Evolutionary conservation across 1,284 basidiomycete genomes (phyloP).

Genomic region (Cryptococcus jaspeensis): DNA sequence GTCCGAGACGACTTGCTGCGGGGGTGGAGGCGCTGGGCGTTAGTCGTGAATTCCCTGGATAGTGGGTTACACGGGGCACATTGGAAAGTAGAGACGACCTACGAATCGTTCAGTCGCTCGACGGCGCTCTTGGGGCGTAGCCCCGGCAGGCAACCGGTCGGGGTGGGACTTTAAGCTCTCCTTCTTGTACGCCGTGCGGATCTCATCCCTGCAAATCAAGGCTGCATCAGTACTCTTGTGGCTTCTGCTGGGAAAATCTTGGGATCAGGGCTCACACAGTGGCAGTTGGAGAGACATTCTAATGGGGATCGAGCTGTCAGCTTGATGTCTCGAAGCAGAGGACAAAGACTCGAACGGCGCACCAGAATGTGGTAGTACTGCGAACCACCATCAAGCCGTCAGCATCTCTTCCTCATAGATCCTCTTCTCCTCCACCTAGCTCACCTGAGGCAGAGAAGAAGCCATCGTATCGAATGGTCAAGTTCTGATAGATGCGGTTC

Average conservation of each 20-base stretch:
- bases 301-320: not conserved
- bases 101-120: constrained; percentile 73
- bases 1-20: constrained; percentile 76
- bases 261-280: constrained; percentile 38
- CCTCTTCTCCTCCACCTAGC: no score
- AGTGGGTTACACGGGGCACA: not conserved
- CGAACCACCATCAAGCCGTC: not conserved
- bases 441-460: constrained; percentile 31
- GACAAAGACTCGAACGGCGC: constrained; percentile 10
- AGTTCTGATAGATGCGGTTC: no score
- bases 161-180: constrained; percentile 72
- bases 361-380: constrained; percentile 49
- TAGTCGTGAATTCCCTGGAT: not conserved
- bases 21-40: not conserved
- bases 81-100: constrained; percentile 11
- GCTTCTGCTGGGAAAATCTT: not conserved
- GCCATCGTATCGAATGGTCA: constrained; percentile 10
- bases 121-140: constrained; percentile 67
- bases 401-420: no score
- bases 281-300: constrained; percentile 40
- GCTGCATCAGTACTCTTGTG: not conserved
- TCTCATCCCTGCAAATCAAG: constrained; percentile 33
- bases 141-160: constrained; percentile 72
- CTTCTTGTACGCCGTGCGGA: constrained; percentile 49
- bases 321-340: not conserved